These are phyloP conservation scores for Maudiozyma humilis DNA, from an alignment of 1,139 yeast species.

Conservation along the genomic window DNA sequence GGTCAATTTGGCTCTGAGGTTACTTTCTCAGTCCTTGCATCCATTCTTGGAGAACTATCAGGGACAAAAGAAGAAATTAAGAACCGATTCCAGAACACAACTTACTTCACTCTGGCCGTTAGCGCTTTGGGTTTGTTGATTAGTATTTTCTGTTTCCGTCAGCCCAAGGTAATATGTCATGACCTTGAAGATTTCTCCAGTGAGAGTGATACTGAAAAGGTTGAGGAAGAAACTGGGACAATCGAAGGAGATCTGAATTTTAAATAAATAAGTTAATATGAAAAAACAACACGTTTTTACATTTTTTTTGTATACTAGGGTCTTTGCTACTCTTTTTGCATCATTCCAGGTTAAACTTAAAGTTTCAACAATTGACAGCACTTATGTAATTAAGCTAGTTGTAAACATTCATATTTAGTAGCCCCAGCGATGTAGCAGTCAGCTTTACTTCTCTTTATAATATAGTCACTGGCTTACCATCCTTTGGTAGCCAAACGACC, in stretches of 20 bases:
- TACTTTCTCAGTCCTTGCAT: slow-evolving; percentile 3
- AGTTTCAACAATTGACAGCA: no score
- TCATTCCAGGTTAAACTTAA: no score
- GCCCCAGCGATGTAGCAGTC: no score
- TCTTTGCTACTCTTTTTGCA: no score
- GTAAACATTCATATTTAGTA: no score
- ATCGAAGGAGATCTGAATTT: no score
- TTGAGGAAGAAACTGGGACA: no score
- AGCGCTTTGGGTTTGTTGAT: slow-evolving; percentile 1
- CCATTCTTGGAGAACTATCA: slow-evolving; percentile 3
- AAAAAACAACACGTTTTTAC: no score
- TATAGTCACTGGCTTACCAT: slow-evolving; percentile 1
- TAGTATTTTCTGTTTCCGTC: not conserved
- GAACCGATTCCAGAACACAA: slow-evolving; percentile 1
- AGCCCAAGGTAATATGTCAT: not conserved
- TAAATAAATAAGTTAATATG: no score
- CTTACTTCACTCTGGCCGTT: slow-evolving; percentile 1
- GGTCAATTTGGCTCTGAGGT: slow-evolving; percentile 4
- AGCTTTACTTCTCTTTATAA: not conserved
- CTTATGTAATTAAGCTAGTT: no score
- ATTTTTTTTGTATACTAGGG: no score
- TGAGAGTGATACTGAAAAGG: not conserved
- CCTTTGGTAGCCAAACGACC: slow-evolving; percentile 3
- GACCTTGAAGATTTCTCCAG: not conserved
- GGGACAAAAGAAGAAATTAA: slow-evolving; percentile 1